These are phyloP conservation scores for Dichotomopilus funicola DNA, from an alignment of 2,329 filamentous ascomycete species.

Conservation along the genomic window DNA sequence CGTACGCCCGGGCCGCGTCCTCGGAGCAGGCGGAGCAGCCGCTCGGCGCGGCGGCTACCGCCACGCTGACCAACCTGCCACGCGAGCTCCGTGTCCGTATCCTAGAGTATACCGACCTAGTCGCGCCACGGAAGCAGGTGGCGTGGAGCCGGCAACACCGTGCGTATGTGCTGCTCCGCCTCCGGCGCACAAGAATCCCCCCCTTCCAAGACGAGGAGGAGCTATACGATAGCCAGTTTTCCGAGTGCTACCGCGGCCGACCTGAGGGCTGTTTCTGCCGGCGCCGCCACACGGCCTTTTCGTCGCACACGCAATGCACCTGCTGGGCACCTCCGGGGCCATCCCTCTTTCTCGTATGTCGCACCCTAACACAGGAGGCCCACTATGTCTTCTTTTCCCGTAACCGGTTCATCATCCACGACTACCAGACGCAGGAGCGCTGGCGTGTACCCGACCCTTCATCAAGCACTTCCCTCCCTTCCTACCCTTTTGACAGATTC, in stretches of 20 bases:
- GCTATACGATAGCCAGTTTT: neutral
- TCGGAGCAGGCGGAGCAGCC: neutral
- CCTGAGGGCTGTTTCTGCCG: slow-evolving; percentile 14
- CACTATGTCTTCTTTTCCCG: slow-evolving; percentile 11
- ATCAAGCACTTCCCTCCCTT: too few relatives aligned
- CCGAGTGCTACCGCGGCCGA: neutral
- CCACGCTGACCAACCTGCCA: slow-evolving; percentile 5
- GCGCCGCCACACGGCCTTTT: neutral
- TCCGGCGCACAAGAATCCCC: neutral
- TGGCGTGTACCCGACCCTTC: neutral
- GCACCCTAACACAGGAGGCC: slow-evolving; percentile 9
- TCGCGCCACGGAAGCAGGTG: slow-evolving; percentile 15
- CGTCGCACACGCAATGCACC: neutral
- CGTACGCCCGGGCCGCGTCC: too few relatives aligned
- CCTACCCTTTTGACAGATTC: neutral
- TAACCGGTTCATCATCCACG: neutral
- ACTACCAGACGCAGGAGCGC: neutral
- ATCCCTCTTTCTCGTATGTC: slow-evolving; percentile 12
- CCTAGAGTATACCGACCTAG: slow-evolving; percentile 14
- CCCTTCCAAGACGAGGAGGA: too few relatives aligned
- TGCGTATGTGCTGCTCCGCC: neutral
- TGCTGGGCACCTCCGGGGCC: slow-evolving; percentile 12
- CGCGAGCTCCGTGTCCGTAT: slow-evolving; percentile 14
- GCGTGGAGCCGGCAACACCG: slow-evolving; percentile 11
- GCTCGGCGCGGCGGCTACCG: neutral